phyloP scores from a whole-genome alignment of 257 asterid genomes.

The Fraxinus anomala region DNA sequence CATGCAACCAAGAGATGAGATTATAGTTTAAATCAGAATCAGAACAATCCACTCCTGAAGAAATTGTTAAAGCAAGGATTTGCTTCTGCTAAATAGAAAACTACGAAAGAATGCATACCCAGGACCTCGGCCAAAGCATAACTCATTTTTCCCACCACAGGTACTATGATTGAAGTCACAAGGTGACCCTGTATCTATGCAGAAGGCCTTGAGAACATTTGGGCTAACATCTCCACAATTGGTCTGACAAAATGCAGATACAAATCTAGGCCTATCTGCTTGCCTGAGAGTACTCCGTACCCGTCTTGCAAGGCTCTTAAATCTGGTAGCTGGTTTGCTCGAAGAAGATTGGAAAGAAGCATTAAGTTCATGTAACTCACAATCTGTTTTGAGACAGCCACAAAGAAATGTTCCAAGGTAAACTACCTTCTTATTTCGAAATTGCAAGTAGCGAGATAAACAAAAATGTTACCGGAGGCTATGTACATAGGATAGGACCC shows the following conservation, averaged over 20 bases:
- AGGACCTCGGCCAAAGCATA: constrained; percentile 97
- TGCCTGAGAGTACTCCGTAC: constrained; percentile 79
- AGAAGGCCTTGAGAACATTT: constrained; percentile 94
- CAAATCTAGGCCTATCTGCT: constrained; percentile 77
- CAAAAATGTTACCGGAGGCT: not conserved
- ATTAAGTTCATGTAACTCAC: constrained; percentile 79
- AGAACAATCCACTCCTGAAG: constrained; percentile 14
- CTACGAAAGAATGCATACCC: constrained; percentile 53
- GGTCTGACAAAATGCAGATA: constrained; percentile 92
- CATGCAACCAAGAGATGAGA: constrained; percentile 32
- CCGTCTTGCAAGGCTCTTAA: constrained; percentile 36
- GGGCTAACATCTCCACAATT: constrained; percentile 99
- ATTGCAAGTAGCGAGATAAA: not conserved
- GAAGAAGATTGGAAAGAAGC: constrained; percentile 73
- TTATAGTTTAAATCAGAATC: constrained; percentile 13
- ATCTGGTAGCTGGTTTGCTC: constrained; percentile 48
- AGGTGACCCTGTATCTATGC: constrained; percentile 88
- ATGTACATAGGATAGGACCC: not conserved
- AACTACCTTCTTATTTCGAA: not conserved
- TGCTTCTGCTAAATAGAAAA: not conserved
- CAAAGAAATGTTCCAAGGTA: constrained; percentile 6
- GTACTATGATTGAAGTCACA: constrained; percentile 98
- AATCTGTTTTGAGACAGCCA: constrained; percentile 60
- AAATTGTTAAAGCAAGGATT: not conserved
- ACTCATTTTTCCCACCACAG: constrained; percentile 89